A percentile compares a stretch with the other conserved stretches of the same genome.
These are phyloP conservation scores for Tremellales sp. DNA, from an alignment of 1,284 basidiomycete species.

Conservation along the genomic window DNA sequence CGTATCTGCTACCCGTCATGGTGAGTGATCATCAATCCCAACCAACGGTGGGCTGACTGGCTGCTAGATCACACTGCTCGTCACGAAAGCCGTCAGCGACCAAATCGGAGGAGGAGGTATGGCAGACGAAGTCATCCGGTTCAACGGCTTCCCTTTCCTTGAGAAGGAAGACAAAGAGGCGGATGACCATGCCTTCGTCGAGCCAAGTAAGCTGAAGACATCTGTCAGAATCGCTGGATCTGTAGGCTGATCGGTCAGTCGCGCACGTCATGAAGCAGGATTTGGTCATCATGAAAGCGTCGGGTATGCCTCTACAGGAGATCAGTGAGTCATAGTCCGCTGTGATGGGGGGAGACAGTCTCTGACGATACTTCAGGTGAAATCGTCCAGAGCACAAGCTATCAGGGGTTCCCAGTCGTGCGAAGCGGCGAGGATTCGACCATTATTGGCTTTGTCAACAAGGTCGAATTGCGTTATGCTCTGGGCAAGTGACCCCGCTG, in stretches of 20 bases:
- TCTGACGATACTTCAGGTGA: constrained; percentile 55
- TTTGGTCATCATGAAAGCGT: constrained; percentile 66
- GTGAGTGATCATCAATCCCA: constrained; percentile 53
- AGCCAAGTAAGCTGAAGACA: constrained; percentile 61
- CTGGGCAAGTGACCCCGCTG: constrained; percentile 60
- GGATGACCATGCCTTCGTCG: constrained; percentile 83
- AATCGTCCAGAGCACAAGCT: constrained; percentile 63
- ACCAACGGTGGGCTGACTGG: background rate
- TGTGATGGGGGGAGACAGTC: background rate
- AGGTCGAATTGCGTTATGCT: constrained; percentile 78
- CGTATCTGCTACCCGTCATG: constrained; percentile 98
- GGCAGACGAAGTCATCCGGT: constrained; percentile 93
- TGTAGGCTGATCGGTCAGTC: constrained; percentile 55
- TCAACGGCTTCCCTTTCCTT: constrained; percentile 95
- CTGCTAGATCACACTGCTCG: constrained; percentile 83
- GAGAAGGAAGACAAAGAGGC: constrained; percentile 82
- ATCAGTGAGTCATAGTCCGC: constrained; percentile 58
- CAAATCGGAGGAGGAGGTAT: constrained; percentile 89
- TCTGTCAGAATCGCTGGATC: background rate
- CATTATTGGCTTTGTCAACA: constrained; percentile 82
- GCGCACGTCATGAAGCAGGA: constrained; percentile 83
- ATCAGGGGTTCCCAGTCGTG: constrained; percentile 90
- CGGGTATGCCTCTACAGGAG: constrained; percentile 70
- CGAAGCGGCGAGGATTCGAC: constrained; percentile 53
- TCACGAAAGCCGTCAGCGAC: constrained; percentile 97